phyloP scores from a whole-genome alignment of 2,329 filamentous ascomycete species.

The Verticillium tricorpus region DNA sequence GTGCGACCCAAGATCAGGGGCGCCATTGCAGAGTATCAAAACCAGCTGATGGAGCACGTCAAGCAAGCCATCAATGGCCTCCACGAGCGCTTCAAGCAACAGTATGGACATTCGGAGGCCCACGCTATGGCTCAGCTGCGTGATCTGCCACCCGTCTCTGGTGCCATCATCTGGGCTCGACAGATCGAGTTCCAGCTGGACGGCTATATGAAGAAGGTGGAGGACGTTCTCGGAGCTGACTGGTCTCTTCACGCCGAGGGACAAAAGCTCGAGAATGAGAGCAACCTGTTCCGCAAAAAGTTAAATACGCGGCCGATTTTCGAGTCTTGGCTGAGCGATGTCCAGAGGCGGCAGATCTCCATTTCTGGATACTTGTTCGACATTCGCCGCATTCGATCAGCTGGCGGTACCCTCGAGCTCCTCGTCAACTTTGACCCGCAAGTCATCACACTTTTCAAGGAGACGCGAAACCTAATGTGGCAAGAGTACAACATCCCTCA shows the following conservation, averaged over 20 bases:
- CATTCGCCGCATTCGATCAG: conserved; percentile 82
- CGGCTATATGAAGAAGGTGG: conserved; percentile 98
- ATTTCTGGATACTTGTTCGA: conserved; percentile 91
- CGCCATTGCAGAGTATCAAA: conserved; percentile 96
- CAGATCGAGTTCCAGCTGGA: conserved; percentile 96
- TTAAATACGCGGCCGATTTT: conserved; percentile 91
- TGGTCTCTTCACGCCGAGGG: conserved; percentile 95
- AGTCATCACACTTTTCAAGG: conserved; percentile 96
- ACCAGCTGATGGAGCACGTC: conserved; percentile 95
- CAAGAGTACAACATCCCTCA: conserved; percentile 93
- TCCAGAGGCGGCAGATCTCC: conserved; percentile 80
- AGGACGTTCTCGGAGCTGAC: conserved; percentile 89
- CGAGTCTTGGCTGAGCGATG: conserved; percentile 91
- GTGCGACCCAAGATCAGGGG: conserved; percentile 98
- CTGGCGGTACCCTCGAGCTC: conserved; percentile 82
- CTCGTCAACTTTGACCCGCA: conserved; percentile 96
- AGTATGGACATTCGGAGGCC: conserved; percentile 96
- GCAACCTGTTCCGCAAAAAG: conserved; percentile 92
- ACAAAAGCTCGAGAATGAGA: conserved; percentile 87
- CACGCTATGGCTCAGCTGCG: conserved; percentile 97
- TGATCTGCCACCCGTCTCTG: conserved; percentile 91
- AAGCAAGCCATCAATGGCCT: conserved; percentile 91
- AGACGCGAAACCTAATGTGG: conserved; percentile 94
- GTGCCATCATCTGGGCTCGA: conserved; percentile 94
- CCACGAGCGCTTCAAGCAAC: conserved; percentile 96